A percentile compares a stretch with the other conserved stretches of the same genome.
Conservation (phyloP, 2,329 filamentous ascomycete species). For the Tetracladium maxilliforme region DNA sequence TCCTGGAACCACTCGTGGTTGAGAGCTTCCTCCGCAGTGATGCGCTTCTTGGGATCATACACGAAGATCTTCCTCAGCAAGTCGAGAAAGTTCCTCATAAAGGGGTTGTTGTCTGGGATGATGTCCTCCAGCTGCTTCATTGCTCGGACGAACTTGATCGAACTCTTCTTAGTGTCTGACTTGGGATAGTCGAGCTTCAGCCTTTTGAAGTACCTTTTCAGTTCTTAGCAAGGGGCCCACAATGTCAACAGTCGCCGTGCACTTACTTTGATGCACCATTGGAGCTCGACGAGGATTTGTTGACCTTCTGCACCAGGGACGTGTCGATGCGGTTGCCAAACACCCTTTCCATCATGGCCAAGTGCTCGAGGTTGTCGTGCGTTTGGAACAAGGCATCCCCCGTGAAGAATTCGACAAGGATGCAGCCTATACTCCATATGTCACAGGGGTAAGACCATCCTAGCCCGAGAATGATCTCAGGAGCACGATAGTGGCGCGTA, state of each 20-base stretch:
- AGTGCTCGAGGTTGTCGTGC: conserved; percentile 52
- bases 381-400: conserved; percentile 55
- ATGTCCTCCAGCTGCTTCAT: conserved; percentile 54
- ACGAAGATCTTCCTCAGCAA: conserved; percentile 48
- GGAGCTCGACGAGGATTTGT: conserved; percentile 26
- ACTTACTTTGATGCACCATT: conserved; percentile 40
- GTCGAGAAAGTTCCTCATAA: conserved; percentile 49
- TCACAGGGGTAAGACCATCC: conserved; percentile 56
- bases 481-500: conserved; percentile 50
- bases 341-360: conserved; percentile 55
- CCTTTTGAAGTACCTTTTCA: conserved; percentile 34
- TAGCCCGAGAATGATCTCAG: conserved; percentile 52
- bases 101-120: conserved; percentile 40
- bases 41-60: conserved; percentile 49
- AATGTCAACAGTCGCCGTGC: not conserved
- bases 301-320: conserved; percentile 36
- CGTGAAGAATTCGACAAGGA: conserved; percentile 54
- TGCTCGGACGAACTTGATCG: conserved; percentile 49
- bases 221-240: conserved; percentile 5
- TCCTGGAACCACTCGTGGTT: conserved; percentile 55
- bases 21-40: conserved; percentile 48
- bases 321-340: conserved; percentile 39
- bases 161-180: conserved; percentile 44
- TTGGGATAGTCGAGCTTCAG: conserved; percentile 49
- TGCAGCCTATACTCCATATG: conserved; percentile 57